Conservation (phyloP, 192 early-diverging fungal genomes). For the Dissophora ornata region DNA sequence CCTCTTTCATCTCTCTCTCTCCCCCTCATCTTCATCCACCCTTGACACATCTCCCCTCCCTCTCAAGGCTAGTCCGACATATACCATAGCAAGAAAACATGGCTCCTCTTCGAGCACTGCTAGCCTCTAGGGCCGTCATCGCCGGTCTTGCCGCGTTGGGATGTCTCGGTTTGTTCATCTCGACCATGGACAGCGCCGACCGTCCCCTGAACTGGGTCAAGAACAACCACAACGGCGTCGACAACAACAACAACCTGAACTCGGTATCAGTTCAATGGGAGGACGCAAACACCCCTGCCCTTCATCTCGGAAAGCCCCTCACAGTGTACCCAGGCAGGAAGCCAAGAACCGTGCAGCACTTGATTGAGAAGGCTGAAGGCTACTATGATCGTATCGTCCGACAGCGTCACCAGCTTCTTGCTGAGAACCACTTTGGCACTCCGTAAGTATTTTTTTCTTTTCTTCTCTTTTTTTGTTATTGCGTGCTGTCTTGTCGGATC, state of each 20-base stretch:
- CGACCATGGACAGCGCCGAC: not conserved
- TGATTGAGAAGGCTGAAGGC: slow-evolving; percentile 30
- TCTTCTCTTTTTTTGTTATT: not conserved
- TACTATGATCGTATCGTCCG: not conserved
- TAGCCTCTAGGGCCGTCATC: slow-evolving; percentile 11
- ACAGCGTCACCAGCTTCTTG: slow-evolving; percentile 4
- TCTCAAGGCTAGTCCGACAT: too few species aligned
- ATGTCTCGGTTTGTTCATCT: not conserved
- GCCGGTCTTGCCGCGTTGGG: not conserved
- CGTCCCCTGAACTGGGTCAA: not conserved
- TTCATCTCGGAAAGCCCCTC: slow-evolving; percentile 3
- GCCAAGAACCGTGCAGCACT: not conserved
- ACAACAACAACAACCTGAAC: slow-evolving; percentile 8
- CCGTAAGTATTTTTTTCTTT: not conserved
- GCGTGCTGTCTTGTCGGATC: not conserved
- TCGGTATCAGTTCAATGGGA: slow-evolving; percentile 6
- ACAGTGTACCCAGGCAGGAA: slow-evolving; percentile 21
- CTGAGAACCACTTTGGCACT: slow-evolving; percentile 1
- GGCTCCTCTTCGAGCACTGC: slow-evolving; percentile 10
- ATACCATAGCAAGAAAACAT: too few species aligned
- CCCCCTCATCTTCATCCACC: slow-evolving; percentile 15
- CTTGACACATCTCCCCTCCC: not conserved
- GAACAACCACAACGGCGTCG: not conserved
- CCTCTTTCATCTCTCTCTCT: slow-evolving; percentile 1
- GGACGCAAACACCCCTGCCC: slow-evolving; percentile 8